phyloP scores from a whole-genome alignment of 345 rosid genomes.

The Capsella bursapastoris region DNA sequence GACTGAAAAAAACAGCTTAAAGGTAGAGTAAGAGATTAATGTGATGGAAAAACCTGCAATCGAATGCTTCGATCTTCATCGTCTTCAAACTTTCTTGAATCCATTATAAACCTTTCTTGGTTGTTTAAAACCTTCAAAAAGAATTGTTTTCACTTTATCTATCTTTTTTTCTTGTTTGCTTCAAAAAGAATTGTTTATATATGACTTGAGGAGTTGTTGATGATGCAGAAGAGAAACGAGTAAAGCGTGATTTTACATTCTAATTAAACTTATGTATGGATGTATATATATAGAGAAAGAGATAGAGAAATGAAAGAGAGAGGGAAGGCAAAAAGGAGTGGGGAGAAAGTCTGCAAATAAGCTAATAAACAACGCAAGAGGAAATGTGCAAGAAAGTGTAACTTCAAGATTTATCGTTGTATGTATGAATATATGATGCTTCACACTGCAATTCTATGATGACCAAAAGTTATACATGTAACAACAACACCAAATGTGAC shows the following conservation, averaged over 20 bases:
- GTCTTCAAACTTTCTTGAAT: constrained; percentile 31
- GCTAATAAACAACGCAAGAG: constrained; percentile 43
- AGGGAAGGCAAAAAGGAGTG: constrained; percentile 22
- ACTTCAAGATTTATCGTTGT: constrained; percentile 43
- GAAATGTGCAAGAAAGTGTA: constrained; percentile 52
- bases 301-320: neutral
- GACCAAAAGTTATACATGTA: constrained; percentile 27
- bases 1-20: neutral
- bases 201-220: constrained; percentile 41
- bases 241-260: constrained; percentile 38
- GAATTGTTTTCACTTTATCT: neutral
- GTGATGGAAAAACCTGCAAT: constrained; percentile 45
- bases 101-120: constrained; percentile 42
- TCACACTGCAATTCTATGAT: constrained; percentile 20
- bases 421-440: neutral
- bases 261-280: neutral
- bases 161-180: constrained; percentile 7
- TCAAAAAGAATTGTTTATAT: neutral
- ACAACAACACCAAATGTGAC: neutral
- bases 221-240: constrained; percentile 41
- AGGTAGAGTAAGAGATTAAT: neutral
- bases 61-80: constrained; percentile 60
- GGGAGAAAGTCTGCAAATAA: constrained; percentile 37
- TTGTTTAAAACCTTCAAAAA: neutral
- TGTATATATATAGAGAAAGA: neutral